Conservation (phyloP, 441 rosid species). For the Manihot esculenta region DNA sequence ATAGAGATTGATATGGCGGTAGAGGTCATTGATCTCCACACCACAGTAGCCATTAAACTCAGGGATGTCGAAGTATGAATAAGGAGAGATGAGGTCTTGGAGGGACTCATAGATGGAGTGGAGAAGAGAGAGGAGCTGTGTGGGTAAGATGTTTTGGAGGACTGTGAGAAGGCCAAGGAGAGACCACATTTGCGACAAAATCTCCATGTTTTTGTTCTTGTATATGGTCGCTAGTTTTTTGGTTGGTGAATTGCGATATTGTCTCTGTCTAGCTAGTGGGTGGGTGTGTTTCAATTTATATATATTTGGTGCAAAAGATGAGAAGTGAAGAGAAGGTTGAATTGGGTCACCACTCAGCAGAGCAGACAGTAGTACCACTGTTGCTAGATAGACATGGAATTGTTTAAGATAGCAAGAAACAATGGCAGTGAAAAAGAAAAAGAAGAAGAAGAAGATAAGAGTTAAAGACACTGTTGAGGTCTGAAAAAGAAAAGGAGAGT, state of each 20-base stretch:
- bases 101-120: conserved; percentile 42
- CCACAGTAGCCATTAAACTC: conserved; percentile 51
- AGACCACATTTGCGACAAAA: conserved; percentile 53
- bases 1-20: conserved; percentile 44
- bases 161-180: conserved; percentile 50
- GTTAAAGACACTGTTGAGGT: conserved; percentile 25
- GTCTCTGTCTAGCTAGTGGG: conserved; percentile 11
- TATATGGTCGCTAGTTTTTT: neutral
- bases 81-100: conserved; percentile 41
- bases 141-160: conserved; percentile 48
- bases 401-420: neutral
- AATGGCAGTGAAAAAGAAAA: neutral
- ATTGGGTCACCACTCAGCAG: neutral
- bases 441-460: neutral
- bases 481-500: conserved; percentile 14
- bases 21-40: conserved; percentile 46
- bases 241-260: conserved; percentile 16
- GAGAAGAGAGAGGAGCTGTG: conserved; percentile 43
- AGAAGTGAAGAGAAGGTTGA: conserved; percentile 6
- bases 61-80: conserved; percentile 43
- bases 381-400: too few species aligned
- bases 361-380: too few species aligned
- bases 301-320: neutral
- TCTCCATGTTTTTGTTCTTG: conserved; percentile 28
- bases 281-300: neutral